Evolutionary conservation across 768 basidiomycete species (phyloP).

Genomic region (Russula sp.): DNA sequence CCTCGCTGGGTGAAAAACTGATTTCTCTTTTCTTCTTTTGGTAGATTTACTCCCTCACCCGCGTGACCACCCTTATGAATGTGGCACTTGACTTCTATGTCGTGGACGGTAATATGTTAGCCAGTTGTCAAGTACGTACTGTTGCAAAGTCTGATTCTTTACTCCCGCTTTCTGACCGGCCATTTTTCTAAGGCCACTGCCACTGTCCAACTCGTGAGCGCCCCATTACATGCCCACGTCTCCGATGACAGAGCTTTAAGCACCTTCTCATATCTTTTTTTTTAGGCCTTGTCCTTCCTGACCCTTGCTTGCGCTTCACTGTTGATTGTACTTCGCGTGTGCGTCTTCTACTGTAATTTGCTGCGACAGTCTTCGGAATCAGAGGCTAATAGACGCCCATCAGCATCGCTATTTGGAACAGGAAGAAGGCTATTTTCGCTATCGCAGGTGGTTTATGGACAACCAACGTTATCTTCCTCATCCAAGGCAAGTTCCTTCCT

Average conservation of each 20-base stretch:
- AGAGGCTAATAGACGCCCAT: background rate
- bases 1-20: background rate
- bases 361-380: background rate
- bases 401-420: background rate
- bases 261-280: background rate
- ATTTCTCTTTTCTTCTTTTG: background rate
- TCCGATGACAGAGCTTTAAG: background rate
- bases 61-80: background rate
- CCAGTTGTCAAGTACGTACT: slow-evolving; percentile 11
- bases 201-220: background rate
- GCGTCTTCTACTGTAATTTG: background rate
- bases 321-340: slow-evolving; percentile 8
- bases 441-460: background rate
- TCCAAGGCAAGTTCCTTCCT: background rate
- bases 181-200: background rate
- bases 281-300: background rate
- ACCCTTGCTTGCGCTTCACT: background rate
- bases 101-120: background rate
- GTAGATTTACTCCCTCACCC: slow-evolving; percentile 13
- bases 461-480: background rate
- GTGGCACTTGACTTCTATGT: background rate
- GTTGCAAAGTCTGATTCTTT: background rate
- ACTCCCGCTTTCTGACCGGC: background rate
- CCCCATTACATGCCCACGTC: background rate
- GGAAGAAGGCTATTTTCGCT: background rate